Evolutionary conservation across 2,329 filamentous ascomycete genomes (phyloP), one percentile per base, ranked within the genome.

Genomic region (Aaosphaeria arxii): DNA sequence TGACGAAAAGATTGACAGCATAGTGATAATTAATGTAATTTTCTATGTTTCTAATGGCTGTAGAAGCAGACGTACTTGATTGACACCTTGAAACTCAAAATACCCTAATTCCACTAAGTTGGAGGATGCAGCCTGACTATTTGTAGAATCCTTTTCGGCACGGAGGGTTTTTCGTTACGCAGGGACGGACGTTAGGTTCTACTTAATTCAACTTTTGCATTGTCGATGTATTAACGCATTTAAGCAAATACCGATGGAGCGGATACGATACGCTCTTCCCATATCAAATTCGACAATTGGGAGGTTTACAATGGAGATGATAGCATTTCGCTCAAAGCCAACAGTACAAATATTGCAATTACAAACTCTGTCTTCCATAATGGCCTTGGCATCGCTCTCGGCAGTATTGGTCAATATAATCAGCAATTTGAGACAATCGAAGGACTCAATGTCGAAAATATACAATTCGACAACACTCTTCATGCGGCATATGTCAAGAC

Each of bases 401-500:
- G 81, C 2, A 79, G 75, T 30, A 78, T 84, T 39, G 81, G 78
- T 0, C 81, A 83, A 62, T 82, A 80, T 50, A 64, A 74, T 0
- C 73, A 67, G 7, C 52, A 61, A 2, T 76, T 70, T 48, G 78
- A 83, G 54, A 73, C 71, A 7, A 71, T 84, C 9, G 71, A 79
- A 55, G 73, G 76, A 47, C 68, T 83, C 33, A 70, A 66, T 5
- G 77, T 71, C 1, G 66, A 70, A 6, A 78, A 82, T 54, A 71
- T 81, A 31, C 69, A 66, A 2, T 74, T 74, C 44, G 54, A 71
- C 42, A 71, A 77, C 48, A 80, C 76, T 4, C 56, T 71, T 1
- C 74, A 80, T 51, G 76, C 71, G 1, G 72, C 71, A n/a, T 80
- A 81, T 53, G 61, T 83, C 50, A 84, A 84, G 67, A 83, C 80